Conservation (phyloP, 2,329 filamentous ascomycete genomes). For the Colletotrichum sp. region DNA sequence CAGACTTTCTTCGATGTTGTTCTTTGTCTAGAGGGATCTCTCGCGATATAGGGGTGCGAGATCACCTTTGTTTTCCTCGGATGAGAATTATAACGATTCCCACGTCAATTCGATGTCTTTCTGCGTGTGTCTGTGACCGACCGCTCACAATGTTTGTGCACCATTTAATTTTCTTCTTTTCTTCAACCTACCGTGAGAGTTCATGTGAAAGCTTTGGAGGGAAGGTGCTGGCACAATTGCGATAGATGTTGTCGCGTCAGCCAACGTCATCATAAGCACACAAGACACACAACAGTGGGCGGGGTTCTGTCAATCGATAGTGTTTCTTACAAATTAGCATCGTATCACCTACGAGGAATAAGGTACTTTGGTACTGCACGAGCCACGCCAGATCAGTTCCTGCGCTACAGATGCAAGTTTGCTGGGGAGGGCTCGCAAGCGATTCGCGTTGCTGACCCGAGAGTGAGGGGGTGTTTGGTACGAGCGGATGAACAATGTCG, state of each 20-base stretch:
- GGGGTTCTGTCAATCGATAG: not conserved
- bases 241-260: not conserved
- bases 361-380: not conserved
- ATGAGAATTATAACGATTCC: conserved; percentile 1
- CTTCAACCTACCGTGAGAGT: not conserved
- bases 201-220: not conserved
- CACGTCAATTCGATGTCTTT: not conserved
- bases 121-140: not conserved
- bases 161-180: too few relatives aligned
- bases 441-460: not conserved
- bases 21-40: not conserved
- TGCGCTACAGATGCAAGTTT: not conserved
- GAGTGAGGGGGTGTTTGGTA: not conserved
- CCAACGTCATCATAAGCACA: not conserved
- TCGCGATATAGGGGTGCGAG: not conserved
- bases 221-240: fast-evolving
- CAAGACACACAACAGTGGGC: not conserved
- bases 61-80: not conserved
- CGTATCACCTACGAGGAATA: fast-evolving
- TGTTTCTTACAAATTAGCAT: not conserved
- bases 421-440: not conserved
- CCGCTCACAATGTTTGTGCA: not conserved
- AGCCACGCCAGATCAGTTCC: not conserved
- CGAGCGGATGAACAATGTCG: not conserved
- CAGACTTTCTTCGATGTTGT: not conserved